phyloP scores from a whole-genome alignment of 1,284 basidiomycete genomes.

The Phellinidium pouzarii region DNA sequence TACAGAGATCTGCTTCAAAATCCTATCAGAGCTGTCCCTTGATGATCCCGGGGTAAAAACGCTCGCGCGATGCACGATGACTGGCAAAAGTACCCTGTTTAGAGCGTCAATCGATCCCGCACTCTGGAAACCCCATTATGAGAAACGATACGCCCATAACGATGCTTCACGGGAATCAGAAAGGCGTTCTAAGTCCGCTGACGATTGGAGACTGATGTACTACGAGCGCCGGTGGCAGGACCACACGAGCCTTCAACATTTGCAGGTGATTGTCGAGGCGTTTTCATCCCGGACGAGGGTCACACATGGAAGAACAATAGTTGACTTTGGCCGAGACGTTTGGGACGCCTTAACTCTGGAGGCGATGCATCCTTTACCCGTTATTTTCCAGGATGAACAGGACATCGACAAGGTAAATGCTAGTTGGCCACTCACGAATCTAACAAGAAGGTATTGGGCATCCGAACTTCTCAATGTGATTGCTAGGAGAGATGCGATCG shows the following conservation, averaged over 20 bases:
- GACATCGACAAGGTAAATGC: constrained; percentile 19
- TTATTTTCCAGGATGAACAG: constrained; percentile 24
- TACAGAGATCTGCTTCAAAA: constrained; percentile 20
- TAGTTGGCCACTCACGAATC: constrained; percentile 8
- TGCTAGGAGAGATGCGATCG: constrained; percentile 36
- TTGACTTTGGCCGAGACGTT: constrained; percentile 39
- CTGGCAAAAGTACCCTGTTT: constrained; percentile 23
- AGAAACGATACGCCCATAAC: constrained; percentile 37
- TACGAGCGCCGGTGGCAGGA: constrained; percentile 38
- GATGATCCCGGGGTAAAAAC: constrained; percentile 21
- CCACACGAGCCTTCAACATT: constrained; percentile 31
- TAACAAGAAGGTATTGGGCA: constrained; percentile 53
- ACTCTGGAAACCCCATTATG: constrained; percentile 49
- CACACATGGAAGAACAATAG: constrained; percentile 31
- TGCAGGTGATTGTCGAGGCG: constrained; percentile 34
- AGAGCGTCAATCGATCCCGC: constrained; percentile 25
- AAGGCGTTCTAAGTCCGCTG: constrained; percentile 26
- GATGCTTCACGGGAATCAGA: constrained; percentile 31
- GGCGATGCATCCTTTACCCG: constrained; percentile 30
- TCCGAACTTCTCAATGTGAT: constrained; percentile 37
- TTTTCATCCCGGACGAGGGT: constrained; percentile 29
- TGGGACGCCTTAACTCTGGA: constrained; percentile 45
- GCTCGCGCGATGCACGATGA: constrained; percentile 25
- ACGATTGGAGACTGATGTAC: constrained; percentile 44
- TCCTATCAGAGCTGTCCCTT: constrained; percentile 11